Conservation (phyloP, 129 eudicot genomes). For the Calendula officinalis region DNA sequence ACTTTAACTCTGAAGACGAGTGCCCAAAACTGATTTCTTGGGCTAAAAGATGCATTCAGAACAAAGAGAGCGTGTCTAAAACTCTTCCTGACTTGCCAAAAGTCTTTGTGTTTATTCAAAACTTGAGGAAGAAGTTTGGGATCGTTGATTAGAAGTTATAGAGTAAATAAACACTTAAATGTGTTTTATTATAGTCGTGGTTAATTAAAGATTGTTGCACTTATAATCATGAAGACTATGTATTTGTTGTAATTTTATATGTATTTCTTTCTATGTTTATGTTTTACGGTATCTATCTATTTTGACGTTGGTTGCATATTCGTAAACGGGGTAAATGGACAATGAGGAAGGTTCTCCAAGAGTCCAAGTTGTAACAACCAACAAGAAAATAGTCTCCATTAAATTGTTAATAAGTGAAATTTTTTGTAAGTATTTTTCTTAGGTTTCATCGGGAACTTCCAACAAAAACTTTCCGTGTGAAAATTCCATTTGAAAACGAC, state of each 20-base stretch:
- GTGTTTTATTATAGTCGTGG: background rate
- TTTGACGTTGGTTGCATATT: background rate
- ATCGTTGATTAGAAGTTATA: constrained; percentile 1
- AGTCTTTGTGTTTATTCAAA: constrained; percentile 19
- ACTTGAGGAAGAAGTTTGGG: constrained; percentile 20
- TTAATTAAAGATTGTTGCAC: constrained; percentile 1
- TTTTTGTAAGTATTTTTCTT: too few species aligned
- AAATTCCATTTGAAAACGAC: too few species aligned
- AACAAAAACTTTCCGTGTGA: too few species aligned
- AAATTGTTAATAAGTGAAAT: too few species aligned
- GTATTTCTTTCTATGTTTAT: background rate
- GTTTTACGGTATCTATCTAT: background rate
- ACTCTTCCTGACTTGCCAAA: constrained; percentile 25
- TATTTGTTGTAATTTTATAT: background rate
- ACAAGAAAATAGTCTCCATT: too few species aligned
- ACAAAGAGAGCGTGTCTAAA: constrained; percentile 35
- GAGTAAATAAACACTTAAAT: background rate
- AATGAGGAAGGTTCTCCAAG: too few species aligned
- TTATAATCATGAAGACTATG: background rate
- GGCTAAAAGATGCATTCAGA: constrained; percentile 44
- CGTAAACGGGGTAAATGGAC: too few species aligned
- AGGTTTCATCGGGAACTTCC: too few species aligned
- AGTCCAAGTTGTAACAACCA: too few species aligned
- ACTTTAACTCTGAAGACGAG: constrained; percentile 32
- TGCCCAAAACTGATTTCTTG: constrained; percentile 42